Conservation (phyloP, 306 rosid genomes). For the Pterocarpus santalinus region DNA sequence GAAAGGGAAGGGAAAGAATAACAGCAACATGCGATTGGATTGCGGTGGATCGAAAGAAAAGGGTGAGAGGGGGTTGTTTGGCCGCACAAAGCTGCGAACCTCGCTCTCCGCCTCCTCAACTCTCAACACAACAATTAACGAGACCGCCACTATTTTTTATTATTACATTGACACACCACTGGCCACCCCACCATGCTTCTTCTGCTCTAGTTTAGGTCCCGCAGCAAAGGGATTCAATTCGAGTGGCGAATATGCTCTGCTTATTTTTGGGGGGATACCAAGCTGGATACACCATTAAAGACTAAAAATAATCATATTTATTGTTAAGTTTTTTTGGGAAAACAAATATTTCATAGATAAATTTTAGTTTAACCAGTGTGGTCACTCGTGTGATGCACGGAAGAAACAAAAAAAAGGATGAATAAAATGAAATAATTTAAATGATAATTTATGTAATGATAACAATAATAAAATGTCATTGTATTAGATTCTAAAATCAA, state of each 20-base stretch:
- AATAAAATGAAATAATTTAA: too few relatives aligned
- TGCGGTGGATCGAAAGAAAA: slow-evolving; percentile 11
- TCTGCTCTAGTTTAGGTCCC: background rate
- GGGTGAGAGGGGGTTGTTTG: background rate
- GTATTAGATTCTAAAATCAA: too few relatives aligned
- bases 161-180: background rate
- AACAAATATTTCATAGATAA: too few relatives aligned
- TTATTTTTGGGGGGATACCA: background rate
- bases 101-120: slow-evolving; percentile 43
- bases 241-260: background rate
- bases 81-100: slow-evolving; percentile 43
- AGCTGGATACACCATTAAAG: too few relatives aligned
- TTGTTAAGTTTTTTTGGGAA: too few relatives aligned
- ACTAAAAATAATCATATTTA: too few relatives aligned
- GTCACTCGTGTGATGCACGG: too few relatives aligned
- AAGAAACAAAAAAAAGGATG: too few relatives aligned
- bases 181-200: background rate
- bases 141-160: too few relatives aligned
- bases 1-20: background rate
- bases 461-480: too few relatives aligned
- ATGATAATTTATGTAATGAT: too few relatives aligned
- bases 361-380: too few relatives aligned
- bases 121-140: background rate
- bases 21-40: slow-evolving; percentile 20
- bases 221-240: background rate